These are phyloP conservation scores for Rhodotorula sp. DNA, from an alignment of 1,284 basidiomycete species.

Conservation along the genomic window DNA sequence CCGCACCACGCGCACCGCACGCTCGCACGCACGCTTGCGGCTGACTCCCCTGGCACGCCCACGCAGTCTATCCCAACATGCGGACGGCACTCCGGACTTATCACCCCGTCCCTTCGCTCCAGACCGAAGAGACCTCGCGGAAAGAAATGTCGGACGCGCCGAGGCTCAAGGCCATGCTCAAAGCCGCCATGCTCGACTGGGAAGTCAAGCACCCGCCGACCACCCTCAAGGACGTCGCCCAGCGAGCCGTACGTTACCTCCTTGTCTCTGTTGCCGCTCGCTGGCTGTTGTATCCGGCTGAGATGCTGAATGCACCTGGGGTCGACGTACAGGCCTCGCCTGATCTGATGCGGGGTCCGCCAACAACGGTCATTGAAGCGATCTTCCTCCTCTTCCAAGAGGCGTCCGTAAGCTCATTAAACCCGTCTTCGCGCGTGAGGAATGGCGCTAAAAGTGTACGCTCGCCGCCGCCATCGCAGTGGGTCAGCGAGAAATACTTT, in stretches of 20 bases:
- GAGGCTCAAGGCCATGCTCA: slow-evolving; percentile 69
- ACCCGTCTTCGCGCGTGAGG: neutral
- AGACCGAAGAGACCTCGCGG: slow-evolving; percentile 59
- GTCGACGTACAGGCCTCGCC: neutral
- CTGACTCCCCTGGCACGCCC: neutral
- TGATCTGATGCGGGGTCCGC: slow-evolving; percentile 59
- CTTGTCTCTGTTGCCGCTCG: slow-evolving; percentile 35
- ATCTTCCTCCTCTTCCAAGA: slow-evolving; percentile 72
- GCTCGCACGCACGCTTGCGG: neutral
- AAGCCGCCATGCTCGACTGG: slow-evolving; percentile 69
- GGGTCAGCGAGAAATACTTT: slow-evolving; percentile 68
- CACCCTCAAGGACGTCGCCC: slow-evolving; percentile 66
- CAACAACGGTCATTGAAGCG: slow-evolving; percentile 75
- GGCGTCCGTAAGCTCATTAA: slow-evolving; percentile 54
- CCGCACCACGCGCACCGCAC: neutral
- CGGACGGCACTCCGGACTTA: slow-evolving; percentile 75
- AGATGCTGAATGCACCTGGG: neutral
- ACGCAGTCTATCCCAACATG: slow-evolving; percentile 61
- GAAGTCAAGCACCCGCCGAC: slow-evolving; percentile 67
- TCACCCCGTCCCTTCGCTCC: slow-evolving; percentile 76
- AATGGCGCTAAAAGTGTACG: no score
- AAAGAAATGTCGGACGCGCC: slow-evolving; percentile 78
- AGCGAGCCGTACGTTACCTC: slow-evolving; percentile 52
- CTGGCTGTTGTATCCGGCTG: no score
- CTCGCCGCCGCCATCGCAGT: slow-evolving; percentile 51